Evolutionary conservation across 2,329 filamentous ascomycete species (phyloP).

Genomic region (Neodidymelliopsis sp.): DNA sequence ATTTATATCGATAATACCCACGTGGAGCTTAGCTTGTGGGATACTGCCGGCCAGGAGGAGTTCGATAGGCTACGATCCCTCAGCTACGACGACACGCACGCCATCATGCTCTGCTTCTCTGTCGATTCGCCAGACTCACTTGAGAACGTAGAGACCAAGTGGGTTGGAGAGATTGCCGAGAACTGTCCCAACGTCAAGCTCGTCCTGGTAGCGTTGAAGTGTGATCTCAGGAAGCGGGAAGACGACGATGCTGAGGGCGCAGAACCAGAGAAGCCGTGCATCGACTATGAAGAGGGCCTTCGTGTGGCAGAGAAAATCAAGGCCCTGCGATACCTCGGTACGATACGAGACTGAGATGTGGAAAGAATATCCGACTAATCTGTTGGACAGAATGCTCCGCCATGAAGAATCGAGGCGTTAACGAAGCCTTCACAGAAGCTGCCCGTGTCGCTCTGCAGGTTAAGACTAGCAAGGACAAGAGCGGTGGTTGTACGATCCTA

Average conservation of each 20-base stretch:
- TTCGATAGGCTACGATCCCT: slow-evolving; percentile 95
- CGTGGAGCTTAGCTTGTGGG: slow-evolving; percentile 97
- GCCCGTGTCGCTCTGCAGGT: slow-evolving; percentile 83
- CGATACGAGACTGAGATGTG: slow-evolving; percentile 19
- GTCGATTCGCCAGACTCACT: slow-evolving; percentile 94
- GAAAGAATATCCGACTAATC: slow-evolving; percentile 12
- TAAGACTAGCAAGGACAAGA: slow-evolving; percentile 59
- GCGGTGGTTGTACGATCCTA: slow-evolving; percentile 50
- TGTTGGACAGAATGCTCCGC: slow-evolving; percentile 82
- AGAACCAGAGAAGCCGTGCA: slow-evolving; percentile 65
- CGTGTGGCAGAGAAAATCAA: slow-evolving; percentile 91
- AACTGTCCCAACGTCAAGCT: slow-evolving; percentile 96
- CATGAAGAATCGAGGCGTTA: slow-evolving; percentile 97
- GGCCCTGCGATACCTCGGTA: slow-evolving; percentile 87
- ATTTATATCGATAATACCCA: slow-evolving; percentile 98
- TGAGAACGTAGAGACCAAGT: slow-evolving; percentile 98
- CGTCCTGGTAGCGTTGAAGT: slow-evolving; percentile 94
- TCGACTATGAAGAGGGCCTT: slow-evolving; percentile 89
- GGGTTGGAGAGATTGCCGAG: slow-evolving; percentile 97
- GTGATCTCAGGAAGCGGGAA: slow-evolving; percentile 83
- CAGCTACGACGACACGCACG: slow-evolving; percentile 97
- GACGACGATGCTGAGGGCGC: slow-evolving; percentile 64
- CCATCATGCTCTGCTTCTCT: slow-evolving; percentile 98
- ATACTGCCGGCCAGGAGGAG: slow-evolving; percentile 98
- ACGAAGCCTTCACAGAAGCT: slow-evolving; percentile 98